Evolutionary conservation across 2,329 filamentous ascomycete species (phyloP).

Genomic region (Trichoderma sp.): DNA sequence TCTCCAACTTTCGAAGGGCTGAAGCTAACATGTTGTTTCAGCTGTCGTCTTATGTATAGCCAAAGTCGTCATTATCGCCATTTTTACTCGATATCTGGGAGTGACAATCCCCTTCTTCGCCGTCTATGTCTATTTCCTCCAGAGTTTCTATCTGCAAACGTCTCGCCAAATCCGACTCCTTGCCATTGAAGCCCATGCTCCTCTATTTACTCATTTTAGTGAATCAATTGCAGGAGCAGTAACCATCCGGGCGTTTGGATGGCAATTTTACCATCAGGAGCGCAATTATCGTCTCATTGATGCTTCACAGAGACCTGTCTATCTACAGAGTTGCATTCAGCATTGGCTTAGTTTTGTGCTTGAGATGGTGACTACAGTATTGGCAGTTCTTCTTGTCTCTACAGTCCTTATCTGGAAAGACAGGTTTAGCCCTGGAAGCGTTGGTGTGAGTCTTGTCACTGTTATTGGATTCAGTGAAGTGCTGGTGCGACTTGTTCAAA

Average conservation of each 20-base stretch:
- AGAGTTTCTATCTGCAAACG: slow-evolving; percentile 25
- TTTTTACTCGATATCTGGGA: slow-evolving; percentile 15
- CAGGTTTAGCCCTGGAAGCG: slow-evolving; percentile 29
- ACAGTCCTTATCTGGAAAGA: slow-evolving; percentile 38
- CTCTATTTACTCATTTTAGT: slow-evolving; percentile 19
- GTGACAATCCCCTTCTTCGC: slow-evolving; percentile 17
- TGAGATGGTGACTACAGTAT: slow-evolving; percentile 43
- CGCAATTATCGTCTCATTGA: slow-evolving; percentile 32
- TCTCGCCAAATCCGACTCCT: slow-evolving; percentile 19
- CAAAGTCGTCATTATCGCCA: slow-evolving; percentile 3
- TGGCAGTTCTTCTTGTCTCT: slow-evolving; percentile 45
- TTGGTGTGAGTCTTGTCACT: slow-evolving; percentile 28
- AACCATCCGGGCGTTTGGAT: slow-evolving; percentile 21
- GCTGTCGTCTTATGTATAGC: background rate
- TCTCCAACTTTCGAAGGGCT: background rate
- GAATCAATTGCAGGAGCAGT: slow-evolving; percentile 17
- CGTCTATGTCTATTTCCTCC: slow-evolving; percentile 19
- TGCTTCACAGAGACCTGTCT: slow-evolving; percentile 29
- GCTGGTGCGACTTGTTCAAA: slow-evolving; percentile 32
- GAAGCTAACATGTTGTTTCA: background rate
- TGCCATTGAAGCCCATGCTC: slow-evolving; percentile 20
- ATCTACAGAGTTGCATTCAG: slow-evolving; percentile 48
- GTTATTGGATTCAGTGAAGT: slow-evolving; percentile 31
- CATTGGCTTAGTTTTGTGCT: slow-evolving; percentile 48
- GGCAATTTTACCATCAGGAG: slow-evolving; percentile 9